Evolutionary conservation across 306 rosid species (phyloP).

Genomic region (Casuarina glauca): DNA sequence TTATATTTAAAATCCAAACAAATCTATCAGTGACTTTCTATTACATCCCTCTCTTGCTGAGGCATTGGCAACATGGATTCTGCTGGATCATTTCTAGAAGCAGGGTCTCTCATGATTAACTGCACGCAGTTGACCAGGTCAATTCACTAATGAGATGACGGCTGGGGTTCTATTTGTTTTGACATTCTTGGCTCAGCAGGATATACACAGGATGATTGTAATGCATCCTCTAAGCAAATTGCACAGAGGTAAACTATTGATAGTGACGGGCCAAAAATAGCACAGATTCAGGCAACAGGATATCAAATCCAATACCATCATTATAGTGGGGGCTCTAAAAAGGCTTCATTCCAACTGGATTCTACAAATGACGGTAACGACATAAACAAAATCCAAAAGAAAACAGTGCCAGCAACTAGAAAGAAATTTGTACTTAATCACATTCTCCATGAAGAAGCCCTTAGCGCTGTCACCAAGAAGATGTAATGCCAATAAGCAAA

Average conservation of each 20-base stretch:
- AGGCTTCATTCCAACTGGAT: background rate
- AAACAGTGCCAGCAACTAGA: background rate
- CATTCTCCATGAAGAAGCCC: background rate
- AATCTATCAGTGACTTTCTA: background rate
- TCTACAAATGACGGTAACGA: background rate
- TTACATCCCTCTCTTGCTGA: too few relatives aligned
- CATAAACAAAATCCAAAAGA: background rate
- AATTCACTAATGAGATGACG: background rate
- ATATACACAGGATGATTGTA: background rate
- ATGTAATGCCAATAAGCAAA: slow-evolving; percentile 1
- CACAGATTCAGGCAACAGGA: background rate
- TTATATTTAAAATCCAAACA: too few relatives aligned
- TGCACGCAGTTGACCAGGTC: background rate
- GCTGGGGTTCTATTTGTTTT: background rate
- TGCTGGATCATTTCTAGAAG: background rate
- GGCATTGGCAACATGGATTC: background rate
- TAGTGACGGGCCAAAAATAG: background rate
- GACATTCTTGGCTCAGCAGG: background rate
- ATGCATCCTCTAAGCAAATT: background rate
- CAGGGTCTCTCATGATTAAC: background rate
- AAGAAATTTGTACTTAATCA: background rate
- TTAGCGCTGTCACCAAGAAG: slow-evolving; percentile 15
- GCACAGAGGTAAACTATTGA: background rate
- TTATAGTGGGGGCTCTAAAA: background rate
- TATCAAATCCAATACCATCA: too few relatives aligned